Percentiles rank a stretch among this genome's conserved stretches.
Evolutionary conservation across 2,329 filamentous ascomycete species (phyloP).

Genomic region (Stromatinia cepivora): DNA sequence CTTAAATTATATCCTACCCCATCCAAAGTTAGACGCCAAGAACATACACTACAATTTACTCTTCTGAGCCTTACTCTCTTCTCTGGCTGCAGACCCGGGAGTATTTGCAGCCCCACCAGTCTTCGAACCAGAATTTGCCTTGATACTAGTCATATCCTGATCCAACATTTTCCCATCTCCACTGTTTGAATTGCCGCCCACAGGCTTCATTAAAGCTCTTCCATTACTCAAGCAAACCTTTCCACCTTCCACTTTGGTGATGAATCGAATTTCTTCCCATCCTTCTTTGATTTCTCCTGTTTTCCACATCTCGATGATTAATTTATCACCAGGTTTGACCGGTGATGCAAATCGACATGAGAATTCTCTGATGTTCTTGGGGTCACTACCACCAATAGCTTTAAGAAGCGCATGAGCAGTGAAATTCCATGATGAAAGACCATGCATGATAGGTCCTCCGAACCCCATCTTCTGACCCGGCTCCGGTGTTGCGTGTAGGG

Average conservation of each 20-base stretch:
- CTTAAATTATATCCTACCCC: neutral
- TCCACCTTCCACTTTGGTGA: constrained; percentile 73
- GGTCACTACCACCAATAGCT: constrained; percentile 72
- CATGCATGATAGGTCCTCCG: constrained; percentile 85
- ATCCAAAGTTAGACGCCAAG: neutral
- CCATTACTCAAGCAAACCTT: constrained; percentile 89
- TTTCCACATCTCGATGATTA: constrained; percentile 79
- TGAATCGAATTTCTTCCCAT: constrained; percentile 82
- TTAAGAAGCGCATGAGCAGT: constrained; percentile 72
- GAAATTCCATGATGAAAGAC: constrained; percentile 84
- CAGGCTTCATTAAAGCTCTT: constrained; percentile 63
- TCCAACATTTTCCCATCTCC: constrained; percentile 23
- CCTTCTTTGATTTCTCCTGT: constrained; percentile 66
- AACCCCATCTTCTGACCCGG: constrained; percentile 89
- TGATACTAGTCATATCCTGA: constrained; percentile 21
- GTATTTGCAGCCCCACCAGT: constrained; percentile 13
- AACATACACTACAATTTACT: constrained; percentile 21
- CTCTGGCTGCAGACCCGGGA: constrained; percentile 13
- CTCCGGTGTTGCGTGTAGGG: constrained; percentile 82
- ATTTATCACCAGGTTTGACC: constrained; percentile 78
- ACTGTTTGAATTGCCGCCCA: constrained; percentile 35
- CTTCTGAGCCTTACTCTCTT: constrained; percentile 21
- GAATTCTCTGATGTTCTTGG: constrained; percentile 82
- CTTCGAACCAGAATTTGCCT: constrained; percentile 15
- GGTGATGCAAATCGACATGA: constrained; percentile 85